Conservation (phyloP, 257 asterid species). For the Lycium barbarum region DNA sequence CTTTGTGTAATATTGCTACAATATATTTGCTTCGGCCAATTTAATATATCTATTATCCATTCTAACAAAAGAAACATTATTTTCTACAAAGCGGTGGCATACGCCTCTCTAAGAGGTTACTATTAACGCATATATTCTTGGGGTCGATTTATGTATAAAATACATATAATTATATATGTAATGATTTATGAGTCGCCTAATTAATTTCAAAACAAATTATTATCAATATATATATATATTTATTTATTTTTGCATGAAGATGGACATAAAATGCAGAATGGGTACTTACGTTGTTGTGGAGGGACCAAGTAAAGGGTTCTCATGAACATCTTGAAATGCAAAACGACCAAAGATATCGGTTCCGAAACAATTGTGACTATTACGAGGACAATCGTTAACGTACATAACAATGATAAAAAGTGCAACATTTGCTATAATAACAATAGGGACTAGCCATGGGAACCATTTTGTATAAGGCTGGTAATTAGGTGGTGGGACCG, state of each 20-base stretch:
- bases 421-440: slow-evolving; percentile 53
- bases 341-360: slow-evolving; percentile 59
- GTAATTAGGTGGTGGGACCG: slow-evolving; percentile 33
- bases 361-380: slow-evolving; percentile 57
- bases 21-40: too few species aligned
- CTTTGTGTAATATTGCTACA: too few species aligned
- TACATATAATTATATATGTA: not conserved
- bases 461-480: slow-evolving; percentile 64
- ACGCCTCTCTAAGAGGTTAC: not conserved
- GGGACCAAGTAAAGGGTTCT: slow-evolving; percentile 96
- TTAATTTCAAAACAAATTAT: not conserved
- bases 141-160: not conserved
- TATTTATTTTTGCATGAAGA: too few species aligned
- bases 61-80: too few species aligned
- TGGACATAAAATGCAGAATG: not conserved
- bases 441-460: slow-evolving; percentile 87
- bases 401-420: slow-evolving; percentile 66
- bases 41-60: too few species aligned
- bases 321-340: slow-evolving; percentile 74
- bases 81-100: not conserved
- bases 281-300: slow-evolving; percentile 67
- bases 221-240: not conserved
- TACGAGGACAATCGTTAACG: slow-evolving; percentile 73
- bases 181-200: not conserved
- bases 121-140: too few species aligned